Conservation (phyloP, 1,284 basidiomycete genomes). For the Neolentinus lepideus region DNA sequence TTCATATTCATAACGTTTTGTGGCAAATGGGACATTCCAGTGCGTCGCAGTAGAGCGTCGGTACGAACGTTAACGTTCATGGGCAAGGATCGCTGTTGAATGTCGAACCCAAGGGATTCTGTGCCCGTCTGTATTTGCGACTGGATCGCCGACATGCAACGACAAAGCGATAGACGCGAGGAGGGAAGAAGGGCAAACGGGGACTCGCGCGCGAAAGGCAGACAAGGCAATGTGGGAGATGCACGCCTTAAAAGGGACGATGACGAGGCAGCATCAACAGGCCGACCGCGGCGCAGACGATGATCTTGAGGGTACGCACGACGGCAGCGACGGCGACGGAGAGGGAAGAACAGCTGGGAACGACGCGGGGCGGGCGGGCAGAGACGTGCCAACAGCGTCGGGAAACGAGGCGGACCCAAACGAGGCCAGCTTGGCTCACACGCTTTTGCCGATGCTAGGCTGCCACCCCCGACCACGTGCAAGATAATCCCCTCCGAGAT, state of each 20-base stretch:
- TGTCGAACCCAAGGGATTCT: not conserved
- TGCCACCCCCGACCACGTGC: not conserved
- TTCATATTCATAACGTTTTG: constrained; percentile 32
- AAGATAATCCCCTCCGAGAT: not conserved
- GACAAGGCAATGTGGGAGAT: constrained; percentile 1
- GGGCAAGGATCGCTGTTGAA: constrained; percentile 22
- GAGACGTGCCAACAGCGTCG: constrained; percentile 2
- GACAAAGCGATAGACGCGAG: not conserved
- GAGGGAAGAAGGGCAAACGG: constrained; percentile 4
- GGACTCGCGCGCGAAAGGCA: constrained; percentile 4
- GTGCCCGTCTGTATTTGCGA: constrained; percentile 1
- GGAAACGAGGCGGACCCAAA: constrained; percentile 2
- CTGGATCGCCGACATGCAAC: constrained; percentile 3
- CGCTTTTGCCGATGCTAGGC: not conserved
- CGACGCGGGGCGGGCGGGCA: not conserved
- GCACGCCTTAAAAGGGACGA: not conserved
- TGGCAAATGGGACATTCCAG: constrained; percentile 32
- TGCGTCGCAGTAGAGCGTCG: constrained; percentile 31
- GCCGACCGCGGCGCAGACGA: not conserved
- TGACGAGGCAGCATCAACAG: not conserved
- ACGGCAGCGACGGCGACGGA: not conserved
- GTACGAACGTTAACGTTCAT: constrained; percentile 30
- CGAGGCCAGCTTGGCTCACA: not conserved
- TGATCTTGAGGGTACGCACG: not conserved
- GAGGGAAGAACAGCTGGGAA: not conserved